Percentiles rank a stretch among this genome's conserved stretches.
phyloP scores from a whole-genome alignment of 176 grass and related monocot species.

The Oryza glumipatula region DNA sequence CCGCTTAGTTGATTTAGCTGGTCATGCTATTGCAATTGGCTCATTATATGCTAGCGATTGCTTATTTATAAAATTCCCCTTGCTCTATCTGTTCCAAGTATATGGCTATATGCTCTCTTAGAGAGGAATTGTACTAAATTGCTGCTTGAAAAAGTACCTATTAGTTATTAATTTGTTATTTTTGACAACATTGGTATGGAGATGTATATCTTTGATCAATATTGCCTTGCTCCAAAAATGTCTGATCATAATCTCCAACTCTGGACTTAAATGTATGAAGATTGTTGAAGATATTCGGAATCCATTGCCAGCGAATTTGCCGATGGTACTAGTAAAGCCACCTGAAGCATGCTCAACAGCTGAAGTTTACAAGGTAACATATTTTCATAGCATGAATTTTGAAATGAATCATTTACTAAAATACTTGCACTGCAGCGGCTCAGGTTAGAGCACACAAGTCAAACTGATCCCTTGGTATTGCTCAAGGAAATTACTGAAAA shows the following conservation, averaged over 20 bases:
- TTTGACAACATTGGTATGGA: constrained; percentile 4
- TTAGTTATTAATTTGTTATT: constrained; percentile 4
- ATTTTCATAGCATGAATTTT: not conserved
- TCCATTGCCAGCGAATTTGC: constrained; percentile 61
- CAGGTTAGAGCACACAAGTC: constrained; percentile 72
- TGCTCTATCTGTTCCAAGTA: not conserved
- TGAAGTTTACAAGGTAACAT: constrained; percentile 95
- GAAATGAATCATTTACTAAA: constrained; percentile 30
- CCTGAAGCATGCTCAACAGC: constrained; percentile 90
- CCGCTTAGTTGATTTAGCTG: constrained; percentile 7
- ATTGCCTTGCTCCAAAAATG: constrained; percentile 17
- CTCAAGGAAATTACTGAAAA: constrained; percentile 76
- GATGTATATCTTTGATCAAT: constrained; percentile 20
- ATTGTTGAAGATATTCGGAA: constrained; percentile 82
- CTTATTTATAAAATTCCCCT: not conserved
- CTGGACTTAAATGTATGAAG: constrained; percentile 47
- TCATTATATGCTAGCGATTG: not conserved
- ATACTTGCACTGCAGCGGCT: constrained; percentile 55
- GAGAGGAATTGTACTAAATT: not conserved
- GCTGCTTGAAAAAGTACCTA: not conserved
- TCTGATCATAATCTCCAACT: constrained; percentile 23
- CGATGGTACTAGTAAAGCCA: constrained; percentile 93
- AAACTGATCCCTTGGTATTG: constrained; percentile 67
- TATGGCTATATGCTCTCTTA: not conserved
- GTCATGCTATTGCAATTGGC: constrained; percentile 13